A percentile compares a stretch with the other conserved stretches of the same genome.
phyloP scores from a whole-genome alignment of 1,284 basidiomycete genomes.

The Cutaneotrichosporon sp. region DNA sequence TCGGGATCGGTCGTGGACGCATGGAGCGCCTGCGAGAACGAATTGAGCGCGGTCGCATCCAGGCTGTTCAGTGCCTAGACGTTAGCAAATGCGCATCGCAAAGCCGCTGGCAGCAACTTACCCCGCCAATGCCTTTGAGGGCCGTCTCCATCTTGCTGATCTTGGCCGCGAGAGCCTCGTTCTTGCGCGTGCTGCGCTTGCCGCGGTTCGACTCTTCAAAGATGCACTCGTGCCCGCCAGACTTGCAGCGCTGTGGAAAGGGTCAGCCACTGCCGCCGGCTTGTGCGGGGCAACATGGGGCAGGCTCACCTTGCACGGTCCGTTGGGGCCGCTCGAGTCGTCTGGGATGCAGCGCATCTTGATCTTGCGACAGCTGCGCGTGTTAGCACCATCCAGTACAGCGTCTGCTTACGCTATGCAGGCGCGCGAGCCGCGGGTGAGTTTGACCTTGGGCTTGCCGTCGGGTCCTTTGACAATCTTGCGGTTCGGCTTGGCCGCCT shows the following conservation, averaged over 20 bases:
- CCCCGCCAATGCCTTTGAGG: conserved; percentile 61
- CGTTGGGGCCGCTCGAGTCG: conserved; percentile 62
- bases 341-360: conserved; percentile 99
- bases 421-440: conserved; percentile 71
- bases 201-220: conserved; percentile 95
- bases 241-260: conserved; percentile 54
- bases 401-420: conserved; percentile 42
- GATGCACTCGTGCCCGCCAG: conserved; percentile 84
- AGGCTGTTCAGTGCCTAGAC: conserved; percentile 66
- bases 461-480: conserved; percentile 37
- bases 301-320: conserved; percentile 72
- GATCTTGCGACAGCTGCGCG: conserved; percentile 71
- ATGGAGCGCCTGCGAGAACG: conserved; percentile 46
- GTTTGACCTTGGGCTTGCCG: conserved; percentile 66
- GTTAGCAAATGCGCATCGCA: neutral
- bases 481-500: conserved; percentile 26
- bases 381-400: neutral
- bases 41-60: conserved; percentile 60
- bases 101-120: conserved; percentile 21
- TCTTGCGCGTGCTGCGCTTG: conserved; percentile 81
- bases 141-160: conserved; percentile 90
- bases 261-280: conserved; percentile 37
- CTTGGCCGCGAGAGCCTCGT: conserved; percentile 83
- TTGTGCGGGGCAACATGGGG: conserved; percentile 5
- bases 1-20: conserved; percentile 56